phyloP scores from a whole-genome alignment of 306 rosid species.

The Cucumis cinereus region DNA sequence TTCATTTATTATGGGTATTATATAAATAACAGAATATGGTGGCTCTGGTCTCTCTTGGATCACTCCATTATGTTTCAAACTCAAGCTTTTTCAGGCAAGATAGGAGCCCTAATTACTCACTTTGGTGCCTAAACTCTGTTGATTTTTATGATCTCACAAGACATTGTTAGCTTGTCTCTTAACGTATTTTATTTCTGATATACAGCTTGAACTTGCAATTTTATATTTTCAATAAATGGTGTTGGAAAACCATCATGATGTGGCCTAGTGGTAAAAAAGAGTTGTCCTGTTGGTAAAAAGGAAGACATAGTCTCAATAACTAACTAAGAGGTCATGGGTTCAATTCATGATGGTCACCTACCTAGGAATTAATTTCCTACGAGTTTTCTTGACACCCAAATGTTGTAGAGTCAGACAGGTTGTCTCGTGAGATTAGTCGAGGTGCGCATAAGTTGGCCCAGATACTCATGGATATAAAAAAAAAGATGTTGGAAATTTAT shows the following conservation, averaged over 20 bases:
- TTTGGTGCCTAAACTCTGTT: not conserved
- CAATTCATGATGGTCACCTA: too few species aligned
- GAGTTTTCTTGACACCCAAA: too few species aligned
- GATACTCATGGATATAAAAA: too few species aligned
- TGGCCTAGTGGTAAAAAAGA: too few species aligned
- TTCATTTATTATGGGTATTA: not conserved
- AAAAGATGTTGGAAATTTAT: not conserved
- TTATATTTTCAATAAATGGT: not conserved
- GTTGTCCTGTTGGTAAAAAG: too few species aligned
- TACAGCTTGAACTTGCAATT: not conserved
- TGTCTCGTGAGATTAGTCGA: too few species aligned
- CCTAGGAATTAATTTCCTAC: too few species aligned
- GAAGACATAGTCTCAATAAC: too few species aligned
- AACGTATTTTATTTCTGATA: not conserved
- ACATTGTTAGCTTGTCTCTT: not conserved
- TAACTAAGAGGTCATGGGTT: too few species aligned
- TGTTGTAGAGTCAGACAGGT: too few species aligned
- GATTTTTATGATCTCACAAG: not conserved
- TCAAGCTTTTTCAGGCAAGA: not conserved
- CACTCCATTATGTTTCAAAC: not conserved
- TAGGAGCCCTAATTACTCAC: not conserved
- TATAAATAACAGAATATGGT: not conserved
- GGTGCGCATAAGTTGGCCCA: too few species aligned
- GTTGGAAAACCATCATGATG: not conserved
- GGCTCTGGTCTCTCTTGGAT: not conserved